A percentile compares a stretch with the other conserved stretches of the same genome.
phyloP scores from a whole-genome alignment of 805 yeast genomes.

The Candida bentonensis region DNA sequence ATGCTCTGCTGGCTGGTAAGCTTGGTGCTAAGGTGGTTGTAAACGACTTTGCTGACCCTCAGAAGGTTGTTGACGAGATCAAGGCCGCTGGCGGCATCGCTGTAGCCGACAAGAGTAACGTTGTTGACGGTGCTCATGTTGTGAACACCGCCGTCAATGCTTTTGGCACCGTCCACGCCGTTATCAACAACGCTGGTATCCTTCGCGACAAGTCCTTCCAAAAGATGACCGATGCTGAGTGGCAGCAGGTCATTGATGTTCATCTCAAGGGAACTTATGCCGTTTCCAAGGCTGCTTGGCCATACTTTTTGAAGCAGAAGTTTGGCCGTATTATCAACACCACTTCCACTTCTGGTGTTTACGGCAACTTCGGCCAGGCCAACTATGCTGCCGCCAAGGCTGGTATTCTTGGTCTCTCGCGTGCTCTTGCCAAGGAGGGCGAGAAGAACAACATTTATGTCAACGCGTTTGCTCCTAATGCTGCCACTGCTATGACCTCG shows the following conservation, averaged over 20 bases:
- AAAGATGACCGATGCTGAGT: conserved; percentile 72
- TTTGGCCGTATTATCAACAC: conserved; percentile 78
- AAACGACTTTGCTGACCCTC: conserved; percentile 72
- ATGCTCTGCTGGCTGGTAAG: conserved; percentile 71
- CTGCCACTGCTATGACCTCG: conserved; percentile 94
- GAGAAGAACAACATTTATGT: conserved; percentile 59
- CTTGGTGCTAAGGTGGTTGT: conserved; percentile 94
- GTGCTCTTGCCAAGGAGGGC: conserved; percentile 86
- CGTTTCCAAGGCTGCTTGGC: conserved; percentile 87
- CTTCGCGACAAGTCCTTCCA: conserved; percentile 77
- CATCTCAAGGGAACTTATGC: conserved; percentile 73
- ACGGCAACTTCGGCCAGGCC: conserved; percentile 96
- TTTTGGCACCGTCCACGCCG: conserved; percentile 74
- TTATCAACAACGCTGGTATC: conserved; percentile 91
- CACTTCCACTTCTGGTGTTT: conserved; percentile 90
- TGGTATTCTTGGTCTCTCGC: conserved; percentile 73
- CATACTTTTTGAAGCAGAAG: conserved; percentile 63
- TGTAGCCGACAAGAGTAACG: conserved; percentile 72
- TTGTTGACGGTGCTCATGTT: conserved; percentile 63
- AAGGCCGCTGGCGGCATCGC: conserved; percentile 62
- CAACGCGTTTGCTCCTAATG: conserved; percentile 89
- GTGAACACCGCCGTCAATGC: conserved; percentile 60
- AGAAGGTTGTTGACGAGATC: conserved; percentile 62
- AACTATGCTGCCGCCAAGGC: conserved; percentile 91
- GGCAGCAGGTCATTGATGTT: conserved; percentile 69